Percentiles rank a stretch among this genome's conserved stretches.
Conservation (phyloP, 2,329 filamentous ascomycete species). For the Pestalotiopsis sp. region DNA sequence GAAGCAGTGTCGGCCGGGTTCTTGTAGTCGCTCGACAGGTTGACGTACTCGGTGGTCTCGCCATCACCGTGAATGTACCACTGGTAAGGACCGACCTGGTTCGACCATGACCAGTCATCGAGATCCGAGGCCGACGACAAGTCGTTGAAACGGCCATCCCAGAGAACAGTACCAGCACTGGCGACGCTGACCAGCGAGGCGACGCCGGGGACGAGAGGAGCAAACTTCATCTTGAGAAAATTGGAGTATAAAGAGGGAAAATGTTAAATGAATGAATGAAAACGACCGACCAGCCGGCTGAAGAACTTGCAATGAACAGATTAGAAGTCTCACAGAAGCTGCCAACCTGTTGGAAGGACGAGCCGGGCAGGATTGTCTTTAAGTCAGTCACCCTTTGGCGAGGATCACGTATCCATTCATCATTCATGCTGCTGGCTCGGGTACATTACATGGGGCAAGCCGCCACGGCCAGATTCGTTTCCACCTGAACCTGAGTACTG, state of each 20-base stretch:
- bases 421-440: background rate
- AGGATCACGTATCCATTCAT: background rate
- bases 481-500: background rate
- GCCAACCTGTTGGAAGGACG: background rate
- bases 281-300: constrained; percentile 6
- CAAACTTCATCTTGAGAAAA: constrained; percentile 7
- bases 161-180: constrained; percentile 49
- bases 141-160: constrained; percentile 63
- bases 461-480: background rate
- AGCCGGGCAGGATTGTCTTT: background rate
- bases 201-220: constrained; percentile 5
- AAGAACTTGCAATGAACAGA: background rate
- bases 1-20: constrained; percentile 65
- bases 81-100: constrained; percentile 66
- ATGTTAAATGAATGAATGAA: constrained; percentile 1
- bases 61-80: constrained; percentile 73
- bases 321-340: background rate
- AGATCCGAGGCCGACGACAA: constrained; percentile 49
- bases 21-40: constrained; percentile 59
- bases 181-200: constrained; percentile 1
- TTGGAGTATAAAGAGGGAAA: background rate
- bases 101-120: constrained; percentile 60
- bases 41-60: constrained; percentile 58
- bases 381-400: background rate
- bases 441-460: background rate